These are phyloP conservation scores for Brassica balearica DNA, from an alignment of 441 rosid species.

Conservation along the genomic window DNA sequence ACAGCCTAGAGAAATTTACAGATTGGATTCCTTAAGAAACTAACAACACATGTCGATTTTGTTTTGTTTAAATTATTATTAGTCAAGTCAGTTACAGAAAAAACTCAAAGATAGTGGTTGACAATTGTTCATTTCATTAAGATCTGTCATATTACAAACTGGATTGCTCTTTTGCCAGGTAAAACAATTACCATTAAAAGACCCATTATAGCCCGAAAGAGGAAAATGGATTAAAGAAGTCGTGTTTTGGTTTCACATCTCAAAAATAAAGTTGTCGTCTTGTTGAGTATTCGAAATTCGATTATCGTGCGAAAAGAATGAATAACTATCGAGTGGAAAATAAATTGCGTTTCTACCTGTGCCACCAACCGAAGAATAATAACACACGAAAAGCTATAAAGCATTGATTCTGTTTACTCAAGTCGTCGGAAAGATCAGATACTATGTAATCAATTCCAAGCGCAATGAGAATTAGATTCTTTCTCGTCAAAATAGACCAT, in stretches of 20 bases:
- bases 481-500: background rate
- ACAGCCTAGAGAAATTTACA: constrained; percentile 21
- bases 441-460: background rate
- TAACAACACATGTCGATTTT: constrained; percentile 10
- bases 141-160: background rate
- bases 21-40: constrained; percentile 8
- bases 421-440: background rate
- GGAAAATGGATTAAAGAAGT: no score
- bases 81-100: background rate
- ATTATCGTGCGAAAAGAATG: background rate
- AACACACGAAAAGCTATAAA: background rate
- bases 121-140: no score
- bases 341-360: background rate
- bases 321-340: background rate
- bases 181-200: no score
- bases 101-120: no score
- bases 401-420: constrained; percentile 20
- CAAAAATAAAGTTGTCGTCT: background rate
- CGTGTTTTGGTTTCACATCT: background rate
- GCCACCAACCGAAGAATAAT: background rate
- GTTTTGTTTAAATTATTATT: background rate
- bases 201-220: no score
- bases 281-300: background rate
- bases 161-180: background rate
- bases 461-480: no score